Evolutionary conservation across 2,329 filamentous ascomycete species (phyloP).

Genomic region (Sporothrix dimorphospora): DNA sequence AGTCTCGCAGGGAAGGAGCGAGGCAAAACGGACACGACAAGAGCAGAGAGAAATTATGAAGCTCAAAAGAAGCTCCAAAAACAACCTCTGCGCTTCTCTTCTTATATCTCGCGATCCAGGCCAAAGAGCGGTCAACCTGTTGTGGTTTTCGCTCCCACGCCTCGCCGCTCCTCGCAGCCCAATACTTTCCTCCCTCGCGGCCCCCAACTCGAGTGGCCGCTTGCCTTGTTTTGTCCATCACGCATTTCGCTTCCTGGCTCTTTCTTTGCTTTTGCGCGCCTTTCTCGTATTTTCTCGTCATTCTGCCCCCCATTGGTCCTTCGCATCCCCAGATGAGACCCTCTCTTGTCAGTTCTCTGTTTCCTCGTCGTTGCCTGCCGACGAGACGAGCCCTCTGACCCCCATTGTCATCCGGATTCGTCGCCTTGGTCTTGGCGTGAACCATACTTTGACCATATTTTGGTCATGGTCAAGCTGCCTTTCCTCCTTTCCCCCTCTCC

Average conservation of each 20-base stretch:
- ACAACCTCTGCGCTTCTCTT: background rate
- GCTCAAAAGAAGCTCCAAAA: background rate
- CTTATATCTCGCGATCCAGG: conserved; percentile 5
- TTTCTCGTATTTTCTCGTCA: background rate
- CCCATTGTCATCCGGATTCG: background rate
- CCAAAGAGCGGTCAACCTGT: conserved; percentile 17
- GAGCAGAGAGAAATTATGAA: background rate
- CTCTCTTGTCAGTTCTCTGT: background rate
- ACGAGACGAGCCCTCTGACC: background rate
- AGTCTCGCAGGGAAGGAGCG: background rate
- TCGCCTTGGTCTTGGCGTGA: background rate
- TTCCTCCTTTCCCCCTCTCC: background rate
- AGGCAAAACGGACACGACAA: background rate
- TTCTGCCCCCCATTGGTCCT: background rate
- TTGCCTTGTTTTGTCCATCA: background rate
- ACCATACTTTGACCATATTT: background rate
- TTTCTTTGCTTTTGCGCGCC: background rate
- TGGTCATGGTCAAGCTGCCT: background rate
- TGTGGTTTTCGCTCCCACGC: background rate
- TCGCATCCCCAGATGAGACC: background rate
- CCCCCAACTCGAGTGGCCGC: background rate
- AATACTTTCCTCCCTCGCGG: background rate
- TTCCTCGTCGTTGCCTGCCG: background rate
- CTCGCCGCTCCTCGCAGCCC: background rate
- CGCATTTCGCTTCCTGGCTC: background rate